A percentile compares a stretch with the other conserved stretches of the same genome.
phyloP scores from a whole-genome alignment of 139 green algal species.

The Chlamydomonas asymmetrica region DNA sequence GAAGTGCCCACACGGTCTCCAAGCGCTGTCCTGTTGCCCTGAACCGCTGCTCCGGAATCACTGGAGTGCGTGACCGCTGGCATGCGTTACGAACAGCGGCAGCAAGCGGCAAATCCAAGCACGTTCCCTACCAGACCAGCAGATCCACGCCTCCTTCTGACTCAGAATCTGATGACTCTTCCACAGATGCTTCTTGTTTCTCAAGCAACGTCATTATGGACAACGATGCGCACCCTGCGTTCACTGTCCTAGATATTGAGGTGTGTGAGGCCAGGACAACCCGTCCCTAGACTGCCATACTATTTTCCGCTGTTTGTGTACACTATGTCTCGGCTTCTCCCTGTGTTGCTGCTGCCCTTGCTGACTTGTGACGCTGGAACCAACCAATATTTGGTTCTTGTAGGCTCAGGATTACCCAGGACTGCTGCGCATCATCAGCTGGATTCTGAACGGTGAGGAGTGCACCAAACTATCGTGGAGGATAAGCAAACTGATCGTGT shows the following conservation, averaged over 20 bases:
- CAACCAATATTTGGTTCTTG: background rate
- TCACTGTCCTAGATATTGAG: background rate
- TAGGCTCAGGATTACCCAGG: background rate
- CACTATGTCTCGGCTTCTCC: background rate
- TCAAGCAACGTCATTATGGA: conserved; percentile 11
- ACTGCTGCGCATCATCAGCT: background rate
- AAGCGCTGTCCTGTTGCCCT: background rate
- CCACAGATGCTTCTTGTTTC: background rate
- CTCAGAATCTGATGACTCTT: background rate
- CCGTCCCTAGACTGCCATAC: too few species aligned
- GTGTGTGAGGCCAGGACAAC: too few species aligned
- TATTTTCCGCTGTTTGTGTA: too few species aligned
- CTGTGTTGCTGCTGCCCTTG: background rate
- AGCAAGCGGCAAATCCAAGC: too few species aligned
- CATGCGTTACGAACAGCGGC: too few species aligned
- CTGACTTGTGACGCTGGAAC: conserved; percentile 6
- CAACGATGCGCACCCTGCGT: background rate
- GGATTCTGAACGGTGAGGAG: background rate
- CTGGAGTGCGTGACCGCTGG: background rate
- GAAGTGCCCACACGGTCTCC: too few species aligned
- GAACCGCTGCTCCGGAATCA: background rate
- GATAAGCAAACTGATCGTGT: too few species aligned
- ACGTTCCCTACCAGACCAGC: background rate
- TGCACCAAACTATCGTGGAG: too few species aligned
- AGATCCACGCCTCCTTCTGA: background rate